Evolutionary conservation across 2,329 filamentous ascomycete genomes (phyloP).

Genomic region (Plenodomus tracheiphilus): DNA sequence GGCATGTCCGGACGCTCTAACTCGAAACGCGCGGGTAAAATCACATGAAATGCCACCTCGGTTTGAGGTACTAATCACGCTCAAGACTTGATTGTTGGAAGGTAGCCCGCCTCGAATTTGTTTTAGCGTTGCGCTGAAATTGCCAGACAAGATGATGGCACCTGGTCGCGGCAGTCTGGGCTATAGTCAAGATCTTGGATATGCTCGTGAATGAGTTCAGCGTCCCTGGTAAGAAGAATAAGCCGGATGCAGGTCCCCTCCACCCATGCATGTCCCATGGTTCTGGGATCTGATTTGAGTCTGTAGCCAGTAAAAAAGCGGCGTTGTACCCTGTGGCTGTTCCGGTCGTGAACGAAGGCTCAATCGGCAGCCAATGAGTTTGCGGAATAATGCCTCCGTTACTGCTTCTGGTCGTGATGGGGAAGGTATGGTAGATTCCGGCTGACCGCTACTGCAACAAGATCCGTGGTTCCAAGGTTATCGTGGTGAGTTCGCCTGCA

Average conservation of each 20-base stretch:
- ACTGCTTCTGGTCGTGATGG: slow-evolving; percentile 17
- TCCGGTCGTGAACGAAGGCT: slow-evolving; percentile 17
- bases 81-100: background rate
- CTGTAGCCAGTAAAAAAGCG: slow-evolving; percentile 13
- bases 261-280: slow-evolving; percentile 14
- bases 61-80: background rate
- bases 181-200: background rate
- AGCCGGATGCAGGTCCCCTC: slow-evolving; percentile 24
- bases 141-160: background rate
- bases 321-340: slow-evolving; percentile 15
- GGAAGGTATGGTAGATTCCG: slow-evolving; percentile 24
- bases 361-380: slow-evolving; percentile 15
- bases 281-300: slow-evolving; percentile 3
- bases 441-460: slow-evolving; percentile 24
- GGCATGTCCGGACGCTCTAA: slow-evolving; percentile 14
- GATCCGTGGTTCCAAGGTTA: slow-evolving; percentile 11
- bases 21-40: slow-evolving; percentile 10
- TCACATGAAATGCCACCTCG: background rate
- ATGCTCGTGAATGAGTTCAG: background rate
- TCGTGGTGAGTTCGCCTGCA: slow-evolving; percentile 11
- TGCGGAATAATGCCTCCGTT: slow-evolving; percentile 27
- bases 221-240: slow-evolving; percentile 7
- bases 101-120: slow-evolving; percentile 5
- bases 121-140: slow-evolving; percentile 2
- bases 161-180: background rate